phyloP scores from a whole-genome alignment of 257 asterid species.

The Solanum pinnatisectum region DNA sequence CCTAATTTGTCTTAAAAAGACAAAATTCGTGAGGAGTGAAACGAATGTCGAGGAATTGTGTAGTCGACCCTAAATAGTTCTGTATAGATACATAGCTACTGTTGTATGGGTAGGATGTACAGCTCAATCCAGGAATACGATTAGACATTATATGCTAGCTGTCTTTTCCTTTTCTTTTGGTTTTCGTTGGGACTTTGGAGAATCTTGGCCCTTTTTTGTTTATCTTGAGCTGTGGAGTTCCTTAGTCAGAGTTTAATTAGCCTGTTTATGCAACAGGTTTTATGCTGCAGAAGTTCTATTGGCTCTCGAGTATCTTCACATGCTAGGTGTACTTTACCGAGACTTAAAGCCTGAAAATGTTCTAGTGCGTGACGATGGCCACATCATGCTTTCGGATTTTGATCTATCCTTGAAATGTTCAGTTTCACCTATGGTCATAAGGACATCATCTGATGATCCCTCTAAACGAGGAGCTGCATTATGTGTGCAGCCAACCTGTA shows the following conservation, averaged over 20 bases:
- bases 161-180: background rate
- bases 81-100: background rate
- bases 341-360: slow-evolving; percentile 29
- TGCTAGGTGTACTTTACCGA: slow-evolving; percentile 28
- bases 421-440: slow-evolving; percentile 24
- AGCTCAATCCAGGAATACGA: background rate
- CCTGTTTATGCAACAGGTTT: slow-evolving; percentile 12
- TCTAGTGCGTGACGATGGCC: slow-evolving; percentile 29
- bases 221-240: background rate
- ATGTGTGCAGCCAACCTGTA: slow-evolving; percentile 20
- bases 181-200: background rate
- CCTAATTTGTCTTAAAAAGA: background rate
- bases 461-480: slow-evolving; percentile 20
- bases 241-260: background rate
- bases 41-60: background rate
- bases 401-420: slow-evolving; percentile 28
- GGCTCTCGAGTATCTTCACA: slow-evolving; percentile 28
- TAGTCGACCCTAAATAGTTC: background rate
- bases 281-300: slow-evolving; percentile 29
- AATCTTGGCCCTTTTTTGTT: background rate
- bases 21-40: background rate
- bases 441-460: slow-evolving; percentile 14
- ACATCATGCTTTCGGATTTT: slow-evolving; percentile 29
- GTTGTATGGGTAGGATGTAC: background rate
- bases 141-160: background rate